These are phyloP conservation scores for Eremothecium coryli DNA, from an alignment of 1,139 yeast genomes.

Conservation along the genomic window DNA sequence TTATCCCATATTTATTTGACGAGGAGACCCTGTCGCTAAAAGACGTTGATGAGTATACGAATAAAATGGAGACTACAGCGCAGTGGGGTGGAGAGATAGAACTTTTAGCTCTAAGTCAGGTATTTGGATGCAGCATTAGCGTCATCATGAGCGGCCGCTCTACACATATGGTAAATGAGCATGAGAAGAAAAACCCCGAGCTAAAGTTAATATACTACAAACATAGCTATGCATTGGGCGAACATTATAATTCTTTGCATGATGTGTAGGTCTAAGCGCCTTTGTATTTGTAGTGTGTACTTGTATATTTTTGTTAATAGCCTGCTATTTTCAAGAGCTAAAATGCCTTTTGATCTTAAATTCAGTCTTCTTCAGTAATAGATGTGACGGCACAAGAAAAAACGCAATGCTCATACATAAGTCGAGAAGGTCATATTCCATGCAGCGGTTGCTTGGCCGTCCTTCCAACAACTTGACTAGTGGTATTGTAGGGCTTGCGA, in stretches of 20 bases:
- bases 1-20: slow-evolving; percentile 73
- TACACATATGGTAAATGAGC: slow-evolving; percentile 49
- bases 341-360: too few relatives aligned
- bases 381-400: too few relatives aligned
- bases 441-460: slow-evolving; percentile 19
- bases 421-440: slow-evolving; percentile 1
- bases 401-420: background rate
- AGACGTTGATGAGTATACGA: slow-evolving; percentile 62
- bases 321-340: too few relatives aligned
- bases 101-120: slow-evolving; percentile 65
- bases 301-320: too few relatives aligned
- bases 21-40: slow-evolving; percentile 55
- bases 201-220: slow-evolving; percentile 72
- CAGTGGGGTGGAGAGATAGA: slow-evolving; percentile 98
- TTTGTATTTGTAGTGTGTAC: background rate
- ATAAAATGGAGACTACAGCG: slow-evolving; percentile 60
- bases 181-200: slow-evolving; percentile 38
- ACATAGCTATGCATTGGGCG: slow-evolving; percentile 84
- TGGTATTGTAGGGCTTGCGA: slow-evolving; percentile 66
- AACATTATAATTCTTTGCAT: slow-evolving; percentile 82
- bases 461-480: slow-evolving; percentile 27
- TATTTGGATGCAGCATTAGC: slow-evolving; percentile 60
- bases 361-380: too few relatives aligned
- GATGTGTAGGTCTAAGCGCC: slow-evolving; percentile 37
- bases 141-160: slow-evolving; percentile 72